A percentile compares a stretch with the other conserved stretches of the same genome.
phyloP scores from a whole-genome alignment of 345 rosid genomes.

The Limnanthes douglasii region DNA sequence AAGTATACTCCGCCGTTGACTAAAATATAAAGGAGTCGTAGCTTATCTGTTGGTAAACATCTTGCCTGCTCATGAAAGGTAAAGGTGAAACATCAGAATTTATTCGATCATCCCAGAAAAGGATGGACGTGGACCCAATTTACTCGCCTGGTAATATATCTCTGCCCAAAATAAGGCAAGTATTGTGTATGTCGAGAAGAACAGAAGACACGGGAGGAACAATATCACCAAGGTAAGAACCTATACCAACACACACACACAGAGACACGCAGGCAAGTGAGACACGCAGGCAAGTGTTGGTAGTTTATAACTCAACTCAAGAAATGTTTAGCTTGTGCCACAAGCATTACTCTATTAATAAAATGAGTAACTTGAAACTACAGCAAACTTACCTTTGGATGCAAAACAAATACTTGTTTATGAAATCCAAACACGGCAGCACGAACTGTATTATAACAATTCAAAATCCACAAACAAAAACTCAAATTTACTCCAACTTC shows the following conservation, averaged over 20 bases:
- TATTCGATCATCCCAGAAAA: not conserved
- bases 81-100: slow-evolving; percentile 11
- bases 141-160: slow-evolving; percentile 93
- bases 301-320: not conserved
- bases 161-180: slow-evolving; percentile 99
- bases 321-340: too few relatives aligned
- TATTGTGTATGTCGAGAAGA: slow-evolving; percentile 86
- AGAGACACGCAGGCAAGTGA: too few relatives aligned
- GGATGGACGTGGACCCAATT: not conserved
- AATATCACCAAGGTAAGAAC: slow-evolving; percentile 44
- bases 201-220: slow-evolving; percentile 83
- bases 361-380: too few relatives aligned
- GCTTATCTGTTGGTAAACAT: slow-evolving; percentile 89
- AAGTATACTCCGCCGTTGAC: slow-evolving; percentile 53
- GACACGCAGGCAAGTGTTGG: not conserved
- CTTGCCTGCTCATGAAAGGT: slow-evolving; percentile 64
- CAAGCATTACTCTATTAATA: too few relatives aligned
- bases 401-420: slow-evolving; percentile 51
- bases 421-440: slow-evolving; percentile 95
- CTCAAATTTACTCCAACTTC: not conserved
- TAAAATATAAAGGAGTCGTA: slow-evolving; percentile 41
- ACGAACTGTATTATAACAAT: slow-evolving; percentile 39
- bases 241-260: slow-evolving; percentile 30
- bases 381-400: slow-evolving; percentile 64
- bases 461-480: not conserved